These are phyloP conservation scores for Nicotiana paniculata DNA, from an alignment of 257 asterid genomes.

Conservation along the genomic window DNA sequence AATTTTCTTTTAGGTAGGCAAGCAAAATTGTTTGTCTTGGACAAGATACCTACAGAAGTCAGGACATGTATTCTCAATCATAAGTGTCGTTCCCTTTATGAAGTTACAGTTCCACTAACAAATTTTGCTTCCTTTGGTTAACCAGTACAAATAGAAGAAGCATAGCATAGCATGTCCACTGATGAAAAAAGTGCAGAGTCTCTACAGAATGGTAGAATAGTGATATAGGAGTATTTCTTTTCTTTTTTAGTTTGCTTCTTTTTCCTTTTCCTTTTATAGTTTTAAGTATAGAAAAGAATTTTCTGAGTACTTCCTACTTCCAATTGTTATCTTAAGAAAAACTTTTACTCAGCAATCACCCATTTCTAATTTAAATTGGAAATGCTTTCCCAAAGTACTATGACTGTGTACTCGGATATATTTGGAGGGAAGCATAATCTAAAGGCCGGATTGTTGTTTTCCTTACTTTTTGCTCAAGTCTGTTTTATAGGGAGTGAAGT, in stretches of 20 bases:
- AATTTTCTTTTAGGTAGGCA: background rate
- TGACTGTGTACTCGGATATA: background rate
- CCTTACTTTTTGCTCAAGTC: background rate
- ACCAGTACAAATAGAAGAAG: background rate
- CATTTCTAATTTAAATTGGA: background rate
- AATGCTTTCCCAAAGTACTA: background rate
- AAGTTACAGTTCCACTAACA: background rate
- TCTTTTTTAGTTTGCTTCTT: background rate
- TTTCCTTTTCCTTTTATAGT: background rate
- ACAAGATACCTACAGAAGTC: background rate
- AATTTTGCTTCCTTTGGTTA: background rate
- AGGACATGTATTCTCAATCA: background rate
- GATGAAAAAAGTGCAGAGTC: background rate
- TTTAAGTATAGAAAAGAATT: background rate
- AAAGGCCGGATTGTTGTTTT: background rate
- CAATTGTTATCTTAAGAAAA: background rate
- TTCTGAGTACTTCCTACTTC: background rate
- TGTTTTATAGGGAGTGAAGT: background rate
- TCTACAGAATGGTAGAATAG: constrained; percentile 1
- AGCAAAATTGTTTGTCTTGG: background rate
- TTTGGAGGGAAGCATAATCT: background rate
- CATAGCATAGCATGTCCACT: background rate
- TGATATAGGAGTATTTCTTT: background rate
- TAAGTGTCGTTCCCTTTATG: background rate
- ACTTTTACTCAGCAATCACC: background rate